Evolutionary conservation across 78 protist genomes (phyloP).

Genomic region (Guillardia theta): DNA sequence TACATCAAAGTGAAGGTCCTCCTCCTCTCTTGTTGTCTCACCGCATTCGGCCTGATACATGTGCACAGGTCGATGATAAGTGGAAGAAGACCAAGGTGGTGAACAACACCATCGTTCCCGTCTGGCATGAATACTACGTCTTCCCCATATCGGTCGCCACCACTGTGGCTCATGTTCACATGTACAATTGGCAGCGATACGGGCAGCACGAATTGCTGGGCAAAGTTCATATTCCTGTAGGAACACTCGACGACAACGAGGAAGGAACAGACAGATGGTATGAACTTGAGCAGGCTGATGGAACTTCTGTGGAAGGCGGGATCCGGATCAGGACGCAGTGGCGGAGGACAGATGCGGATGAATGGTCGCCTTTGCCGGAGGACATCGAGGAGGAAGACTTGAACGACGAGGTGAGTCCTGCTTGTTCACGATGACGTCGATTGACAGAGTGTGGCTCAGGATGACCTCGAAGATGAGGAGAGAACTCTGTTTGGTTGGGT

Average conservation of each 20-base stretch:
- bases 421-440: not conserved
- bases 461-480: not conserved
- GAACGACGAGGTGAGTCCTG: not conserved
- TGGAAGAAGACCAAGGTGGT: not conserved
- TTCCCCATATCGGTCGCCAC: not conserved
- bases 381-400: not conserved
- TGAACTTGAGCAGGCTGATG: not conserved
- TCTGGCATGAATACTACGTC: not conserved
- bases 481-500: not conserved
- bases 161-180: not conserved
- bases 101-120: not conserved
- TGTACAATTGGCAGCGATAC: constrained; percentile 7
- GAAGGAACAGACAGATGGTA: not conserved
- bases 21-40: too few species aligned
- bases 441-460: not conserved
- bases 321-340: not conserved
- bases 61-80: not conserved
- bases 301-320: not conserved
- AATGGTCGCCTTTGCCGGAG: not conserved
- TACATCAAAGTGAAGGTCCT: too few species aligned
- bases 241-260: not conserved
- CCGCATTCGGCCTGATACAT: too few species aligned
- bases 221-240: not conserved
- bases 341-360: not conserved
- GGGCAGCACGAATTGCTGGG: not conserved